phyloP scores from a whole-genome alignment of 139 green algal species.

The Dunaliella primolecta region DNA sequence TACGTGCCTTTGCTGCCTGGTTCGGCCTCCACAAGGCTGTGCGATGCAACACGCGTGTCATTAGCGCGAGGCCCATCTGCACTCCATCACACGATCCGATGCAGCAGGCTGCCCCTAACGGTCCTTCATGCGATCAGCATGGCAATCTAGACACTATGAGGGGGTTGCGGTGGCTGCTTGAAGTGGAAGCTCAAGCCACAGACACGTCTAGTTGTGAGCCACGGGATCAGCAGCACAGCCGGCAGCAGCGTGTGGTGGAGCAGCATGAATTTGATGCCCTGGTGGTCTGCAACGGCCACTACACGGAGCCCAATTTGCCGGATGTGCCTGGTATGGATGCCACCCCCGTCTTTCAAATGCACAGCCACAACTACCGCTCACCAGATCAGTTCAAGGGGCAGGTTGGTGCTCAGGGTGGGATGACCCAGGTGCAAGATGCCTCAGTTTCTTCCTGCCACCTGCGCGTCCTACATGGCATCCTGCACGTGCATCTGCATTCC shows the following conservation, averaged over 20 bases:
- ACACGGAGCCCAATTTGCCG: slow-evolving; percentile 62
- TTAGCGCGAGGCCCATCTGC: slow-evolving; percentile 8
- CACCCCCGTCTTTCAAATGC: slow-evolving; percentile 62
- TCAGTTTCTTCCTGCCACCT: no score
- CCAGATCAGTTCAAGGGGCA: slow-evolving; percentile 51
- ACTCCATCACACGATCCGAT: background rate
- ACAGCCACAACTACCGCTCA: slow-evolving; percentile 69
- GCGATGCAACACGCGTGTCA: slow-evolving; percentile 39
- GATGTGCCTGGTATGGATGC: slow-evolving; percentile 42
- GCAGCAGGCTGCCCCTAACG: background rate
- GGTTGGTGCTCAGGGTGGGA: slow-evolving; percentile 14
- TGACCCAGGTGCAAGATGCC: no score
- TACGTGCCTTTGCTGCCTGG: slow-evolving; percentile 52
- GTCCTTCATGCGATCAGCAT: background rate
- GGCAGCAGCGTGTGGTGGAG: background rate
- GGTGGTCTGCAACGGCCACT: slow-evolving; percentile 83
- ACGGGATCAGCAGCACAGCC: background rate
- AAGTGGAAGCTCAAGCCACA: background rate
- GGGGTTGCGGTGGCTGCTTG: background rate
- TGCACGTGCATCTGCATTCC: no score
- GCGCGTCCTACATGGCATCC: no score
- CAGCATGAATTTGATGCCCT: slow-evolving; percentile 76
- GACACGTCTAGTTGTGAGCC: background rate
- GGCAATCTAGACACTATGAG: background rate
- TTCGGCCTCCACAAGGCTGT: slow-evolving; percentile 40